phyloP scores from a whole-genome alignment of 2,329 filamentous ascomycete genomes.

The Rutstroemia sp. region DNA sequence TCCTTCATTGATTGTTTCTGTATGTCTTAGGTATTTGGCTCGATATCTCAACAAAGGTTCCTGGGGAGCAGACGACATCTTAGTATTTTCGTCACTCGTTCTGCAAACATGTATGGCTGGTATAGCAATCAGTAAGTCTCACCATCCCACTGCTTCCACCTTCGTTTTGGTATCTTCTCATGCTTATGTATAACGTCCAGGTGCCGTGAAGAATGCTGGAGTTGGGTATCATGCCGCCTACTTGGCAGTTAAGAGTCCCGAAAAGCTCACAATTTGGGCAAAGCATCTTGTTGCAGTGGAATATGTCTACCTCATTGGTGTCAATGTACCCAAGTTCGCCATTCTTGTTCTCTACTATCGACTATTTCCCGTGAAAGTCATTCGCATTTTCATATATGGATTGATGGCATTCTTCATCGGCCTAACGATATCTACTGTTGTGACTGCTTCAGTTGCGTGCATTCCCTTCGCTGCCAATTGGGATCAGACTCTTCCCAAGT shows the following conservation, averaged over 20 bases:
- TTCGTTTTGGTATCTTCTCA: too few relatives aligned
- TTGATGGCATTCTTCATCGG: background rate
- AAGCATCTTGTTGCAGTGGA: background rate
- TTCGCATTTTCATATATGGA: background rate
- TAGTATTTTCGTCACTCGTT: background rate
- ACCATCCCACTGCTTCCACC: too few relatives aligned
- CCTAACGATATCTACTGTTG: background rate
- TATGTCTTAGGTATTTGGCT: background rate
- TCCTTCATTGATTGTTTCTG: background rate
- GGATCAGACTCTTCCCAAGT: background rate
- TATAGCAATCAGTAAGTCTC: background rate
- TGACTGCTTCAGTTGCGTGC: background rate
- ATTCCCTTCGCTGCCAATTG: background rate
- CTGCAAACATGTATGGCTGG: background rate
- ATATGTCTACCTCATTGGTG: background rate
- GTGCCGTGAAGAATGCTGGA: too few relatives aligned
- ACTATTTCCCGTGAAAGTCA: background rate
- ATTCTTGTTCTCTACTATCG: background rate
- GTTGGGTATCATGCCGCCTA: too few relatives aligned
- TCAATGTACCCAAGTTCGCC: background rate
- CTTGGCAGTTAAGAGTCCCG: too few relatives aligned
- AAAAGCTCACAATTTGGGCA: background rate
- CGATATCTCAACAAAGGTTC: background rate
- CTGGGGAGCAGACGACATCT: background rate
- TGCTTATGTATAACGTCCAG: too few relatives aligned